Evolutionary conservation across 371 early-diverging fungal species (phyloP).

Genomic region (Mucor saturninus): DNA sequence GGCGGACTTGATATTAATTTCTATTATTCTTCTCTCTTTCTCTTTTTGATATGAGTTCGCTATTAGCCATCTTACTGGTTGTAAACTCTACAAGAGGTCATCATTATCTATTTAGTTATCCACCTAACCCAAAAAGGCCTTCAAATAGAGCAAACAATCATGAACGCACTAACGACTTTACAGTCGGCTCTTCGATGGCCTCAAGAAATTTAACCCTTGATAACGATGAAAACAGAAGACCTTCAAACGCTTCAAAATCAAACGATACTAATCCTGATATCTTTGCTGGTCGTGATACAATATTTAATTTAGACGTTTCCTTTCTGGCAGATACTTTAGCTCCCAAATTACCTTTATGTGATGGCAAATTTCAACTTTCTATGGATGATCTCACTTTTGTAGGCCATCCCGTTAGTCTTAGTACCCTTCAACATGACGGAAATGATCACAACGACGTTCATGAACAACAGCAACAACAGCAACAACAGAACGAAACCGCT

Average conservation of each 20-base stretch:
- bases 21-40: neutral
- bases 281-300: constrained; percentile 49
- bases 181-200: constrained; percentile 23
- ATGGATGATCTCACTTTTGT: constrained; percentile 83
- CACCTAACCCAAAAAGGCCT: constrained; percentile 52
- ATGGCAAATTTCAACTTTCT: constrained; percentile 77
- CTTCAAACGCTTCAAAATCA: constrained; percentile 20
- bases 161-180: constrained; percentile 12
- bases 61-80: constrained; percentile 66
- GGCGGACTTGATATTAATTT: constrained; percentile 1
- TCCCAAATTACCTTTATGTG: constrained; percentile 75
- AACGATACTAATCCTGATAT: constrained; percentile 22
- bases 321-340: constrained; percentile 78
- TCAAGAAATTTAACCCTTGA: constrained; percentile 1
- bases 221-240: constrained; percentile 14
- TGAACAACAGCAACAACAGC: no score
- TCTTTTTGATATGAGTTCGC: constrained; percentile 36
- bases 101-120: constrained; percentile 72
- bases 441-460: constrained; percentile 1
- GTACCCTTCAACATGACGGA: constrained; percentile 40
- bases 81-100: constrained; percentile 74
- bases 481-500: neutral
- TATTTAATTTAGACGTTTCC: constrained; percentile 71
- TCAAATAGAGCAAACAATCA: constrained; percentile 10
- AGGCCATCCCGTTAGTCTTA: constrained; percentile 65